Evolutionary conservation across 2,329 filamentous ascomycete genomes (phyloP).

Genomic region (Massarina eburnea): DNA sequence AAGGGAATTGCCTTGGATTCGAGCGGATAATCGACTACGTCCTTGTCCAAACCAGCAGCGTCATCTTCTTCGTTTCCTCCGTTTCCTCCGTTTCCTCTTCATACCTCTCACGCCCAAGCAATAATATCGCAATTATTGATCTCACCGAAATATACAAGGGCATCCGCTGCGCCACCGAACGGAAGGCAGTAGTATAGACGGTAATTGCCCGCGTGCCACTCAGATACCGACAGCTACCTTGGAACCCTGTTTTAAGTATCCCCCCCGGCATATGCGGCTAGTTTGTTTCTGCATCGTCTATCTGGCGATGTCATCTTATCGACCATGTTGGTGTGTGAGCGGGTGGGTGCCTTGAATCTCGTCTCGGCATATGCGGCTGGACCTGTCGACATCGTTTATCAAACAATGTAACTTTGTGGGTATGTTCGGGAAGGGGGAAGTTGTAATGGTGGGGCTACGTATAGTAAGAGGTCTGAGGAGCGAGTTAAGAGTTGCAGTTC

Average conservation of each 20-base stretch:
- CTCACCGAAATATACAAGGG: not conserved
- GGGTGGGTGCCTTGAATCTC: not conserved
- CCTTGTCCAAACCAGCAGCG: too few species aligned
- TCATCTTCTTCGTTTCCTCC: too few species aligned
- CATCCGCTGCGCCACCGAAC: not conserved
- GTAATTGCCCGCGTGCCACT: conserved; percentile 24
- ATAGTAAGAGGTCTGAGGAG: conserved; percentile 25
- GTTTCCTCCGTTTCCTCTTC: too few species aligned
- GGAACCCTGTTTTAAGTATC: conserved; percentile 6
- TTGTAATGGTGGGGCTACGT: conserved; percentile 24
- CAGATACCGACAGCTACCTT: conserved; percentile 16
- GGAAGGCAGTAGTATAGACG: conserved; percentile 23
- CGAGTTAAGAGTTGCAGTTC: not conserved
- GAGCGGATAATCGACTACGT: too few species aligned
- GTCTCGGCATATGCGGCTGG: not conserved
- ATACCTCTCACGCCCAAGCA: too few species aligned
- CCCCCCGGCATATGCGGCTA: conserved; percentile 20
- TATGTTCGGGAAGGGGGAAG: conserved; percentile 22
- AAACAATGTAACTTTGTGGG: not conserved
- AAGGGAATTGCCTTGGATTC: too few species aligned
- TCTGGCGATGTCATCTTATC: conserved; percentile 19
- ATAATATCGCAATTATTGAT: not conserved
- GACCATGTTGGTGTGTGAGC: not conserved
- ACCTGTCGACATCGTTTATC: not conserved
- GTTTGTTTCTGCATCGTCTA: conserved; percentile 13